phyloP scores from a whole-genome alignment of 176 grass and related monocot species.

The Saccharum officinarum region DNA sequence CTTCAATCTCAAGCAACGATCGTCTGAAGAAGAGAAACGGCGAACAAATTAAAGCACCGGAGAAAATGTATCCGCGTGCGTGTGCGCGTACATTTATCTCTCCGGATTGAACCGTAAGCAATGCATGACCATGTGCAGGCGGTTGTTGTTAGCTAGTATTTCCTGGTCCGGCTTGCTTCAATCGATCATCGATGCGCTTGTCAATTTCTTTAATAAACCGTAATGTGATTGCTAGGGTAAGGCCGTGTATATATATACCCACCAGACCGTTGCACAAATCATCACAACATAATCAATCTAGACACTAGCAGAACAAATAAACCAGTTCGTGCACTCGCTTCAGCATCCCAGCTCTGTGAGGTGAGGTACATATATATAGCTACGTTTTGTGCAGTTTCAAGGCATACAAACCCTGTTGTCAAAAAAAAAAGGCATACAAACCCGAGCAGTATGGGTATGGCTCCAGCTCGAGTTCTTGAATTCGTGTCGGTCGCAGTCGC shows the following conservation, averaged over 20 bases:
- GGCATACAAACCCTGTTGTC: no score
- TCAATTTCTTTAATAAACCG: not conserved
- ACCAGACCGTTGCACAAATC: not conserved
- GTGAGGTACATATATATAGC: no score
- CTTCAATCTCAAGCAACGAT: not conserved
- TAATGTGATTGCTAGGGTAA: not conserved
- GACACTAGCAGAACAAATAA: not conserved
- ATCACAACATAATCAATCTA: not conserved
- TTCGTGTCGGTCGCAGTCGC: no score
- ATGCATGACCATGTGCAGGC: not conserved
- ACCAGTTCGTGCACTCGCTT: not conserved
- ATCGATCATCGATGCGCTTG: not conserved
- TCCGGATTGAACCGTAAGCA: not conserved
- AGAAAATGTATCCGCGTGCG: not conserved
- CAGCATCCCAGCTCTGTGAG: not conserved
- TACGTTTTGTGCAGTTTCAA: no score
- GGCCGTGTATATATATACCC: not conserved
- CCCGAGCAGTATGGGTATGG: no score
- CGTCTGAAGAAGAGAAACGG: not conserved
- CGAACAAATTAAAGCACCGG: not conserved
- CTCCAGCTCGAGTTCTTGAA: no score
- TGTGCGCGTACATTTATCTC: not conserved
- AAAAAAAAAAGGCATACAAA: no score
- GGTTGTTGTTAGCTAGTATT: no score
- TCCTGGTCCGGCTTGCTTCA: not conserved